A percentile compares a stretch with the other conserved stretches of the same genome.
phyloP scores from a whole-genome alignment of 2,329 filamentous ascomycete species.

The Exophiala bonariae region DNA sequence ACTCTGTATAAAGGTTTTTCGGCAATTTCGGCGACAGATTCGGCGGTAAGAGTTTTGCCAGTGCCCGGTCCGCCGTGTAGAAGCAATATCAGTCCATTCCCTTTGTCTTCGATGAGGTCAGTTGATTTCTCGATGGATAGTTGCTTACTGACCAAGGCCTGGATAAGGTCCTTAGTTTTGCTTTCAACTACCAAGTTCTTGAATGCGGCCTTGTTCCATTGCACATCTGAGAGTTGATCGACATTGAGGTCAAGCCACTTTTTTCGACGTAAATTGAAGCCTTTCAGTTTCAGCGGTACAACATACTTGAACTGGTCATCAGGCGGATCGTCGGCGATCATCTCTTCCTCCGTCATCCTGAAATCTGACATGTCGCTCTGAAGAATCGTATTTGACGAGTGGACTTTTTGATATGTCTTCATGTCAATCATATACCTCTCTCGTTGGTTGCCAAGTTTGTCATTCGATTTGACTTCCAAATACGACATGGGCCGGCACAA shows the following conservation, averaged over 20 bases:
- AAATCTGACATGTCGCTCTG: conserved; percentile 1
- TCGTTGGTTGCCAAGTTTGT: neutral
- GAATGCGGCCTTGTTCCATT: conserved; percentile 18
- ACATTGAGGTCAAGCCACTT: conserved; percentile 16
- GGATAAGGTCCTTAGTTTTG: conserved; percentile 38
- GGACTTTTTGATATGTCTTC: conserved; percentile 5
- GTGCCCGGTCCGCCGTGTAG: conserved; percentile 40
- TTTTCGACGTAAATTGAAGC: conserved; percentile 10
- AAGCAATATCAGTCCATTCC: conserved; percentile 37
- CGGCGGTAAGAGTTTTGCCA: conserved; percentile 43
- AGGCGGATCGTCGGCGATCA: conserved; percentile 7
- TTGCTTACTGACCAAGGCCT: conserved; percentile 31
- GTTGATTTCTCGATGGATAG: conserved; percentile 26
- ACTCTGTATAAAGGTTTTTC: conserved; percentile 42
- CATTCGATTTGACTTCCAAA: neutral
- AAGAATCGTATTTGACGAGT: neutral
- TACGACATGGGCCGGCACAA: conserved; percentile 1
- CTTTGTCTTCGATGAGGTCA: conserved; percentile 40
- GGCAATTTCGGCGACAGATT: conserved; percentile 41
- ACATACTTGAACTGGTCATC: conserved; percentile 7
- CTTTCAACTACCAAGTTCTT: conserved; percentile 16
- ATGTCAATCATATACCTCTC: conserved; percentile 17
- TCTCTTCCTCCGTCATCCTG: conserved; percentile 3
- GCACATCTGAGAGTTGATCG: conserved; percentile 6
- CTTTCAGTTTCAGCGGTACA: conserved; percentile 9